Base-by-base conservation (phyloP, 2,329 filamentous ascomycete species). In the Periconia macrospinosa region DNA sequence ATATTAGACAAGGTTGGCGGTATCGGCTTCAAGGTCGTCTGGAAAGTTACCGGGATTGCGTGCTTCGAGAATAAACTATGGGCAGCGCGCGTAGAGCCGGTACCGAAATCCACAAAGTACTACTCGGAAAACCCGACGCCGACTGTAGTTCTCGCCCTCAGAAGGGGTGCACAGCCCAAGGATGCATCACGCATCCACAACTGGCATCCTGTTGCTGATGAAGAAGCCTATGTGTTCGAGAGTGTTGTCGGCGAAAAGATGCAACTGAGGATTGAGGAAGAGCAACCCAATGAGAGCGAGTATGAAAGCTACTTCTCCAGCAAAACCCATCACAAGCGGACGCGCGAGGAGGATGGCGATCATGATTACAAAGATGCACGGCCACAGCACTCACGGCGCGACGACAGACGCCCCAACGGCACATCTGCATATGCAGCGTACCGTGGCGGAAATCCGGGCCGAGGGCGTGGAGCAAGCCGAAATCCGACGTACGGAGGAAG, bases 161-260 rank as follows among this genome's bases (percentile, higher is more conserved):
- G 88, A 40, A 89, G 88, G 68, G 87, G 87, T 14, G 86, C 88
- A 2, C 86, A 88, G 40, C 90, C 91, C 1, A 84, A 88, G 50
- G 92, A 97, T 65, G 92, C 91, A 15, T 83, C 82, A 51, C 88
- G 86, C 66, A 97, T 97, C 54, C 84, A 86, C 50, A 87, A 89
- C 59, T 97, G 93, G 94, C 84, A 90, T 57, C 86, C 90, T 5
- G 81, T 96, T 3, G 76, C 88, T 0, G 78, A 83, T 6, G 86
- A 91, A 8, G 85, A 89, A 65, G 81, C 86, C 0, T 86, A 92
- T 66, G 81, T 86, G 6, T 92, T 97, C 65, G 90, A 95, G 58
- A 92, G 89, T 1, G 86, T 85, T 0, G 90, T 97, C 1, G 89
- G 89, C 17, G 92, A 97, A 75, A 96, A 95, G 76, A 85, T 91